Evolutionary conservation across 2,329 filamentous ascomycete species (phyloP).

Genomic region (Talaromyces sp.): DNA sequence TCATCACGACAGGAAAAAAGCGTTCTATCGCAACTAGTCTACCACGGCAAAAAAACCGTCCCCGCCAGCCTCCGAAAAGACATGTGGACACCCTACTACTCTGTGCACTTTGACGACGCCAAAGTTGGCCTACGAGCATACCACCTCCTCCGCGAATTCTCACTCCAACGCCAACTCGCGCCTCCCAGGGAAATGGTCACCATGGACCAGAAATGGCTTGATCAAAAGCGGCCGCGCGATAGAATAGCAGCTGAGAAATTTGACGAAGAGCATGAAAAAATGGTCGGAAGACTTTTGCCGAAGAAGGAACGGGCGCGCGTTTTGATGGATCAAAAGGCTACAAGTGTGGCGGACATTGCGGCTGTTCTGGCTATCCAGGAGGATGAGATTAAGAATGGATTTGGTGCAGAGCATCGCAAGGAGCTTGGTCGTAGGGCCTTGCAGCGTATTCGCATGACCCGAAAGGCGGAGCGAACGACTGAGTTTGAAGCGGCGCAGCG

Average conservation of each 20-base stretch:
- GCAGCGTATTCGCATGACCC: constrained; percentile 30
- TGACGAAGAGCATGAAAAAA: constrained; percentile 36
- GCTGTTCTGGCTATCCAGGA: constrained; percentile 53
- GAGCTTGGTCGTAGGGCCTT: constrained; percentile 31
- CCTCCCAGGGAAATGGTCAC: constrained; percentile 46
- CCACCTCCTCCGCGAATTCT: constrained; percentile 58
- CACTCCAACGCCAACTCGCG: constrained; percentile 55
- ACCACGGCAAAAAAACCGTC: constrained; percentile 62
- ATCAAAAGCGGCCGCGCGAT: constrained; percentile 37
- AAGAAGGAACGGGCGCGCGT: constrained; percentile 50
- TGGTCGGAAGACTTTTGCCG: constrained; percentile 42
- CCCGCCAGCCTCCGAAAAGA: constrained; percentile 58
- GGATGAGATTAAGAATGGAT: constrained; percentile 30
- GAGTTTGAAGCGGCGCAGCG: constrained; percentile 25
- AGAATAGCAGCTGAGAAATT: constrained; percentile 39
- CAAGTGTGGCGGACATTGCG: constrained; percentile 58
- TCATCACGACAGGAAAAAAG: constrained; percentile 45
- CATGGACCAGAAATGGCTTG: constrained; percentile 43
- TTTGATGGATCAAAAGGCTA: constrained; percentile 64
- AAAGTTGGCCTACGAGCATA: constrained; percentile 54
- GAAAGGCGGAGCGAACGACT: constrained; percentile 22
- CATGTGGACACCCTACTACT: constrained; percentile 60
- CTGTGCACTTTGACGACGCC: constrained; percentile 53
- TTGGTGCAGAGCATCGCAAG: constrained; percentile 31
- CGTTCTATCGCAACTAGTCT: constrained; percentile 56